Conservation (phyloP, 2,329 filamentous ascomycete species). For the Cladobotryum mycophilum region DNA sequence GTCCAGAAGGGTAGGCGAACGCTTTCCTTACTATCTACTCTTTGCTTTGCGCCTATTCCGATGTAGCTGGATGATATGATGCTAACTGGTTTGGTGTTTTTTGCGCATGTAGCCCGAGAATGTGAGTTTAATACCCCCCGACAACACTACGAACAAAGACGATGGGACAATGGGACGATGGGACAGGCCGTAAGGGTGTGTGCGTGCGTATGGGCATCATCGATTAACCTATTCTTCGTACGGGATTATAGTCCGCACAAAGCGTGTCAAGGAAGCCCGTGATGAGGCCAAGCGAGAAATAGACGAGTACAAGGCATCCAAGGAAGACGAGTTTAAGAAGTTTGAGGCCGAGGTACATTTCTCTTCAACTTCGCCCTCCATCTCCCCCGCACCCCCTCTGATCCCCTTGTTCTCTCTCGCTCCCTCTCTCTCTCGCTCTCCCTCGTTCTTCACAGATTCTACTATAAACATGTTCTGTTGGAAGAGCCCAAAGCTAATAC, state of each 20-base stretch:
- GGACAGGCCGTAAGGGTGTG: too few species aligned
- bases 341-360: conserved; percentile 66
- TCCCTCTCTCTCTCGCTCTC: too few species aligned
- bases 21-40: not conserved
- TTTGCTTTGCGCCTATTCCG: conserved; percentile 9
- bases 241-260: conserved; percentile 59
- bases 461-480: not conserved
- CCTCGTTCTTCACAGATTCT: too few species aligned
- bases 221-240: not conserved
- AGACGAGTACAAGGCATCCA: conserved; percentile 79
- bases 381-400: too few species aligned
- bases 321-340: conserved; percentile 91
- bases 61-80: not conserved
- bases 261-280: conserved; percentile 93
- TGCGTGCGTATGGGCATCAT: too few species aligned
- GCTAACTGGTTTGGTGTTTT: not conserved
- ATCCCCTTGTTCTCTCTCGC: too few species aligned
- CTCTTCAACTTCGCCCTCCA: not conserved
- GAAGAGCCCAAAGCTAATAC: not conserved
- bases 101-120: conserved; percentile 62
- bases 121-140: conserved; percentile 56
- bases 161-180: not conserved
- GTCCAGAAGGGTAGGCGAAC: conserved; percentile 78
- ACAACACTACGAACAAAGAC: not conserved
- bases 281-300: conserved; percentile 98